phyloP scores from a whole-genome alignment of 371 early-diverging fungal genomes.

The Syncephalastrum monosporum region DNA sequence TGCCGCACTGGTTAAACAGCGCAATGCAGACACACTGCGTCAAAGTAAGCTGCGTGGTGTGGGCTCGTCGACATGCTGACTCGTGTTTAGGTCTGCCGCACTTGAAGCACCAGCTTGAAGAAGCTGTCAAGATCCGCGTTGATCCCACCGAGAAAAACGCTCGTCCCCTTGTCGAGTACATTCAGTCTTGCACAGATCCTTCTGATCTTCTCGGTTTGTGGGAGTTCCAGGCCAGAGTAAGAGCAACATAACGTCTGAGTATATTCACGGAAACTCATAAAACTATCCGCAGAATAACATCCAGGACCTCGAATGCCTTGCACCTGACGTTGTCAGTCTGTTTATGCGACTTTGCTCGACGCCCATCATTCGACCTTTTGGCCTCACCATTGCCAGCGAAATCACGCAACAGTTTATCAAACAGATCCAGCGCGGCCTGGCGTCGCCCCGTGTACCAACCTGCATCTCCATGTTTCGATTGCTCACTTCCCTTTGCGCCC shows the following conservation, averaged over 20 bases:
- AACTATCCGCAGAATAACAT: slow-evolving; percentile 26
- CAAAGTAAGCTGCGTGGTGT: too few relatives aligned
- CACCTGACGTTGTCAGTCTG: slow-evolving; percentile 42
- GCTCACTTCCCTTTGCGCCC: slow-evolving; percentile 37
- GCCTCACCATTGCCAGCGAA: slow-evolving; percentile 22
- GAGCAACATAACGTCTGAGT: background rate
- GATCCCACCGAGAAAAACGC: slow-evolving; percentile 46
- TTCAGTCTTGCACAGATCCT: slow-evolving; percentile 38
- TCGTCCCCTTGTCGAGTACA: slow-evolving; percentile 45
- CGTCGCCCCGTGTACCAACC: slow-evolving; percentile 55
- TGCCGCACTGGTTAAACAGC: too few relatives aligned
- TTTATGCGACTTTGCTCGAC: slow-evolving; percentile 42
- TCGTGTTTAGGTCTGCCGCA: too few relatives aligned
- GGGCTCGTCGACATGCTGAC: too few relatives aligned
- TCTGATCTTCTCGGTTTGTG: slow-evolving; percentile 37
- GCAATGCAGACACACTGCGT: too few relatives aligned
- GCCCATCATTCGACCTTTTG: slow-evolving; percentile 48
- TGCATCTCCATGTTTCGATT: slow-evolving; percentile 40
- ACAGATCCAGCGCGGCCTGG: slow-evolving; percentile 86
- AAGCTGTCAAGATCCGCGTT: slow-evolving; percentile 32
- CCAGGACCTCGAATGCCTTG: slow-evolving; percentile 40
- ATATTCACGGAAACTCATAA: background rate
- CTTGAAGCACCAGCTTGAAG: slow-evolving; percentile 23
- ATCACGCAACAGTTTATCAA: slow-evolving; percentile 57
- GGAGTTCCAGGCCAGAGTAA: slow-evolving; percentile 45